A percentile compares a stretch with the other conserved stretches of the same genome.
Evolutionary conservation across 441 rosid genomes (phyloP).

Genomic region (Syzygium syzygioides): DNA sequence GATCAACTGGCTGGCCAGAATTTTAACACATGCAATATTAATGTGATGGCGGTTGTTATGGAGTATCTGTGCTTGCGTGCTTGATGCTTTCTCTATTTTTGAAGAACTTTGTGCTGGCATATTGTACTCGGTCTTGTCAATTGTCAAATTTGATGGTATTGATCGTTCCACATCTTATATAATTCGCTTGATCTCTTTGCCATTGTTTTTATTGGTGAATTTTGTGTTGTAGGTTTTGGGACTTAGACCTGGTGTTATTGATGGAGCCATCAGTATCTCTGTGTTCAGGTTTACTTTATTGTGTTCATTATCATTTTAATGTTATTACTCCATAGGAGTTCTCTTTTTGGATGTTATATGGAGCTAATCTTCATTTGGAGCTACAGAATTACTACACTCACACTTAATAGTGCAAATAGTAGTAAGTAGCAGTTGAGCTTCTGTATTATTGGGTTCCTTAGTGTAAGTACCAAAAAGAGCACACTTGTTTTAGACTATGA

Average conservation of each 20-base stretch:
- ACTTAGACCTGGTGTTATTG: slow-evolving; percentile 70
- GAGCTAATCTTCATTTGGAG: not conserved
- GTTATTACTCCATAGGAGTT: not conserved
- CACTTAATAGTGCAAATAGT: not conserved
- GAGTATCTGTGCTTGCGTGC: not conserved
- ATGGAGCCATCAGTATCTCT: slow-evolving; percentile 90
- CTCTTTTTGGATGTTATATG: not conserved
- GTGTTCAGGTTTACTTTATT: slow-evolving; percentile 58
- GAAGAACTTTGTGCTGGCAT: not conserved
- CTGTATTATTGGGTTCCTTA: not conserved
- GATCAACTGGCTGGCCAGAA: not conserved
- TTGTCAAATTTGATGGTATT: not conserved
- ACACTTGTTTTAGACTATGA: not conserved
- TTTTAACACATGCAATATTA: not conserved
- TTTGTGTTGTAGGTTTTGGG: slow-evolving; percentile 60
- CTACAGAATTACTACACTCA: not conserved
- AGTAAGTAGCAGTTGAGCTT: not conserved
- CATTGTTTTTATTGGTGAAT: not conserved
- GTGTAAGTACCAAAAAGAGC: not conserved
- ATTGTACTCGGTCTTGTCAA: not conserved
- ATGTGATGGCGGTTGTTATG: not conserved
- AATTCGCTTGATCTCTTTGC: not conserved
- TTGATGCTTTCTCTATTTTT: not conserved
- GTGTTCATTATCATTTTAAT: not conserved
- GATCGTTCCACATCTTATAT: not conserved